Evolutionary conservation across 164 flowering plant genomes (phyloP).

Genomic region (Stephania cephalantha): DNA sequence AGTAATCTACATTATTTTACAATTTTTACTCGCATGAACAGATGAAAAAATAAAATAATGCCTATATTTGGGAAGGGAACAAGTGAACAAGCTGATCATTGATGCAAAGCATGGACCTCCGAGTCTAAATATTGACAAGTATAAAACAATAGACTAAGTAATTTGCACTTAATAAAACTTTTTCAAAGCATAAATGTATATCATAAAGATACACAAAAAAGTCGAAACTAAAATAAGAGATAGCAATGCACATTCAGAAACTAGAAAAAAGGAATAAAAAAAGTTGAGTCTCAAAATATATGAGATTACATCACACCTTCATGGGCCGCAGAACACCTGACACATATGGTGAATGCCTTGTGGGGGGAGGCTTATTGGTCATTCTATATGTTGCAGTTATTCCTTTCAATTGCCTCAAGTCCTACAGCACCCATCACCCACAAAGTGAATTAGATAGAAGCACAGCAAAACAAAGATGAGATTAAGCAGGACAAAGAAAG

Average conservation of each 20-base stretch:
- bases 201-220: no score
- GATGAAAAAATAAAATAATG: background rate
- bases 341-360: conserved; percentile 87
- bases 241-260: background rate
- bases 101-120: background rate
- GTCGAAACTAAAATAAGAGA: background rate
- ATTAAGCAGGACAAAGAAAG: background rate
- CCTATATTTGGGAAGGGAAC: background rate
- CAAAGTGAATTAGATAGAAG: background rate
- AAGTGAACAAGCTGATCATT: background rate
- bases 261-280: background rate
- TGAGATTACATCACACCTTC: conserved; percentile 41
- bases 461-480: background rate
- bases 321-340: conserved; percentile 71
- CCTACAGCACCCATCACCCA: conserved; percentile 33
- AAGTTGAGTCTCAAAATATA: background rate
- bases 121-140: background rate
- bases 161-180: background rate
- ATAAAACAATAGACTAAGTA: background rate
- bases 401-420: conserved; percentile 82
- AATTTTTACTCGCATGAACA: no score
- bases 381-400: conserved; percentile 87
- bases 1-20: no score
- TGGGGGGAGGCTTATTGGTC: conserved; percentile 92
- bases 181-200: no score